Base-by-base conservation (phyloP, 2,329 filamentous ascomycete genomes). In the Fusarium sp. region DNA sequence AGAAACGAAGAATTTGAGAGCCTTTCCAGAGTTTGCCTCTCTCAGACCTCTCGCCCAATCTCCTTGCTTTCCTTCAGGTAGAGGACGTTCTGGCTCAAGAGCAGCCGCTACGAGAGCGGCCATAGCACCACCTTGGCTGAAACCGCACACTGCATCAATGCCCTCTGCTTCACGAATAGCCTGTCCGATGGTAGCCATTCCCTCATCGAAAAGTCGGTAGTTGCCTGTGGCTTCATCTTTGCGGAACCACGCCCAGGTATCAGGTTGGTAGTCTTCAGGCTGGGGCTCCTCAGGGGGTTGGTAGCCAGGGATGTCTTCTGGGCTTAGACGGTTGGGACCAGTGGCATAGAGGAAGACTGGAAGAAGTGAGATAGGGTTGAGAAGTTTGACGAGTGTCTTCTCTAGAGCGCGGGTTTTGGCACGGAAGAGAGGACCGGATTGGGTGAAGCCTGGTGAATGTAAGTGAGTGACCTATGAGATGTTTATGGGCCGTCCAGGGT, bases 341-440 rank as follows among this genome's bases (percentile, higher is more conserved):
- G 91, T 93, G 7, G 92, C 91, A 81, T 92, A 94, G 77, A 89
- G 81, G 57, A 93, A 85, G 6, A 80, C 84, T 70, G 85, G 86
- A 58, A 79, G 85, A 75, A 88, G 79, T 73, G 84, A 83, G 60
- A 87, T 82, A 46, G 90, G 87, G 4, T 87, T 81, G 70, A 98
- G 92, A 32, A 89, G 83, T 78, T 97, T 97, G 67, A 85, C 81
- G 62, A 98, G 87, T 58, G 91, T 85, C 81, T 98, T 97, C 75
- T 94, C 90, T 2, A 98, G 85, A 14, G 93, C 93, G 80, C 94
- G 93, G 48, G 93, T 97, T 84, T 98, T 98, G 80, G 91, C 89
- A 79, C 90, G 91, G 88, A 98, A 98, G 70, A 94, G 85, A 7
- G 91, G 82, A 7, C 95, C 94, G 32, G 93, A 97, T 85, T 98